Evolutionary conservation across 768 basidiomycete genomes (phyloP).

Genomic region (Mycena rebaudengoi): DNA sequence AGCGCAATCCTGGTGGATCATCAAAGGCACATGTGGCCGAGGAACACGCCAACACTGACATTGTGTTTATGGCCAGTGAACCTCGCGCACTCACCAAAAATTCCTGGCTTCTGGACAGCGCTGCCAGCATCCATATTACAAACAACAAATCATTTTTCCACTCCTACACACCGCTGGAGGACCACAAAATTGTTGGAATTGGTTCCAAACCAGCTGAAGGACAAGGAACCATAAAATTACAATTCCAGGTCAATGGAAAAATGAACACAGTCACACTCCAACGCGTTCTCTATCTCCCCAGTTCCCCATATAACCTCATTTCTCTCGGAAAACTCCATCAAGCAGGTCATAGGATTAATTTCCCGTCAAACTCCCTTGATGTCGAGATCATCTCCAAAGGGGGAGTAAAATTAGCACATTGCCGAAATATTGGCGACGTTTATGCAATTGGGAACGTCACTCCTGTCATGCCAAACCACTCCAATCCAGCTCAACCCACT

Average conservation of each 20-base stretch:
- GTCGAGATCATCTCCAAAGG: neutral
- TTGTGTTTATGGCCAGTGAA: neutral
- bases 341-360: neutral
- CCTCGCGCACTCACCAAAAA: neutral
- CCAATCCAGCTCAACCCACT: neutral
- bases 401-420: neutral
- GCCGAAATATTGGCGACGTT: neutral
- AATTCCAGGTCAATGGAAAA: neutral
- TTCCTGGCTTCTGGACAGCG: conserved; percentile 5
- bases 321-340: conserved; percentile 7
- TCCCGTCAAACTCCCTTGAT: neutral
- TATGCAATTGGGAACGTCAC: conserved; percentile 2
- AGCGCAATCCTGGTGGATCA: neutral
- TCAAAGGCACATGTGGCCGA: neutral
- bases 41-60: neutral
- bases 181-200: conserved; percentile 8
- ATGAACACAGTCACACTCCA: neutral
- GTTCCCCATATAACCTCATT: conserved; percentile 3
- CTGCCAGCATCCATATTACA: conserved; percentile 3
- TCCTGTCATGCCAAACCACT: neutral
- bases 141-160: conserved; percentile 1
- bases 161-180: neutral
- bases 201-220: neutral
- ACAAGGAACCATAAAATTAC: neutral
- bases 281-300: conserved; percentile 5